Percentiles rank a stretch among this genome's conserved stretches.
Conservation (phyloP, 2,329 filamentous ascomycete species). For the Penicillium italicum region DNA sequence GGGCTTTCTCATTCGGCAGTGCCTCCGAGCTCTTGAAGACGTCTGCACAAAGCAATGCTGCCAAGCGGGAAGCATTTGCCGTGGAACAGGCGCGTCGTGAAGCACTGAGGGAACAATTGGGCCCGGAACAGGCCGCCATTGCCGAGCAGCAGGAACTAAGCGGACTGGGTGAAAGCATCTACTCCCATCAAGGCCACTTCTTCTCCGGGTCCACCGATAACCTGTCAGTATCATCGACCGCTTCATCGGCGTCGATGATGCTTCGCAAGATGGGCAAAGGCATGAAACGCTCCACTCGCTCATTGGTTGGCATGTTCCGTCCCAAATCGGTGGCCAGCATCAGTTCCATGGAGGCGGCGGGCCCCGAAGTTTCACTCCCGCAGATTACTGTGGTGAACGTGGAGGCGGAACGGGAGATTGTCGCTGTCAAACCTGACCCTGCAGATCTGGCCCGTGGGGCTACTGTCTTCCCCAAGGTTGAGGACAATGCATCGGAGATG, state of each 20-base stretch:
- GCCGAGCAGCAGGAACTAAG: conserved; percentile 87
- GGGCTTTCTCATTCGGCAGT: conserved; percentile 95
- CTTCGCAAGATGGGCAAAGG: conserved; percentile 96
- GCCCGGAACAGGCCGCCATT: conserved; percentile 87
- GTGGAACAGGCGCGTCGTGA: conserved; percentile 62
- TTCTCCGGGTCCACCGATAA: conserved; percentile 94
- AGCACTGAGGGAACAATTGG: conserved; percentile 62
- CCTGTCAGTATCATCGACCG: conserved; percentile 54
- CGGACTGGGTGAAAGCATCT: conserved; percentile 90
- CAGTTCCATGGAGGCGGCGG: conserved; percentile 61
- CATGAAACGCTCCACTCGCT: conserved; percentile 91
- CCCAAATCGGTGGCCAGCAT: conserved; percentile 87
- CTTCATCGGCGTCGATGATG: conserved; percentile 50
- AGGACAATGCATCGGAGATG: conserved; percentile 71
- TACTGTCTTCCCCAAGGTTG: conserved; percentile 78
- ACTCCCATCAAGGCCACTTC: conserved; percentile 76
- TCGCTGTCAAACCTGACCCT: conserved; percentile 67
- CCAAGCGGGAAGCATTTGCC: conserved; percentile 44
- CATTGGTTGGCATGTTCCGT: conserved; percentile 87
- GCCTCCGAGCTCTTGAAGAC: conserved; percentile 82
- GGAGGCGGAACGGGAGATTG: conserved; percentile 82
- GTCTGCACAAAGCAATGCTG: conserved; percentile 59
- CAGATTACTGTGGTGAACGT: conserved; percentile 93
- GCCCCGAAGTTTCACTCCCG: conserved; percentile 66
- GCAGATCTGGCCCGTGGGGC: conserved; percentile 65